Evolutionary conservation across 805 yeast species (phyloP).

Genomic region (Ogataea henricii): DNA sequence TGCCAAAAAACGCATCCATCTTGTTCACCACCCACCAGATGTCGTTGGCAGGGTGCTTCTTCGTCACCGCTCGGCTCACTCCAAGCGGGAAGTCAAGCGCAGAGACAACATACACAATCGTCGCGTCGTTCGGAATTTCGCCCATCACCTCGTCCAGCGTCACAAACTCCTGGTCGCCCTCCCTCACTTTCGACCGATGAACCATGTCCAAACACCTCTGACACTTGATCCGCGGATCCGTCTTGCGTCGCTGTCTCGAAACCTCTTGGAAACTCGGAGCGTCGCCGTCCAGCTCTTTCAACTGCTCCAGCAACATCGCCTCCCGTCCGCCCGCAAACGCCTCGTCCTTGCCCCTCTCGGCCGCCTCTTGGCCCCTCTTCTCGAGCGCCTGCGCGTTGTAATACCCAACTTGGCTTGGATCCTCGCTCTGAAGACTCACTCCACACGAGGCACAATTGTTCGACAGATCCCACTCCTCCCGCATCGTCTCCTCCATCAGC

Average conservation of each 20-base stretch:
- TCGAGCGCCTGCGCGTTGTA: slow-evolving; percentile 27
- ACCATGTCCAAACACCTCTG: slow-evolving; percentile 57
- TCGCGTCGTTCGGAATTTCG: slow-evolving; percentile 45
- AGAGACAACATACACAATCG: slow-evolving; percentile 61
- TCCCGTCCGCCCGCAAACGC: slow-evolving; percentile 12
- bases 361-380: neutral
- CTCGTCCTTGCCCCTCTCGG: neutral
- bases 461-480: neutral
- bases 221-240: slow-evolving; percentile 40
- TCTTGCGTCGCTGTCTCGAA: neutral
- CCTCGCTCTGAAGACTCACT: slow-evolving; percentile 45
- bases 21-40: slow-evolving; percentile 46
- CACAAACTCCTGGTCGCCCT: slow-evolving; percentile 36
- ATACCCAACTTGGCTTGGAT: slow-evolving; percentile 45
- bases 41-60: slow-evolving; percentile 37
- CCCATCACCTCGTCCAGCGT: slow-evolving; percentile 35
- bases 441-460: slow-evolving; percentile 59
- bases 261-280: slow-evolving; percentile 10
- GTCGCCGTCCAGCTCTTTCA: slow-evolving; percentile 12
- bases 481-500: neutral
- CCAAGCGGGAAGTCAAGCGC: slow-evolving; percentile 75
- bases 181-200: slow-evolving; percentile 42
- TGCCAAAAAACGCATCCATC: slow-evolving; percentile 37
- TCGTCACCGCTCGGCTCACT: slow-evolving; percentile 40
- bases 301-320: slow-evolving; percentile 9